A percentile compares a stretch with the other conserved stretches of the same genome.
Evolutionary conservation across 495 filamentous ascomycete genomes (phyloP).

Genomic region (Penicillium paradoxum): DNA sequence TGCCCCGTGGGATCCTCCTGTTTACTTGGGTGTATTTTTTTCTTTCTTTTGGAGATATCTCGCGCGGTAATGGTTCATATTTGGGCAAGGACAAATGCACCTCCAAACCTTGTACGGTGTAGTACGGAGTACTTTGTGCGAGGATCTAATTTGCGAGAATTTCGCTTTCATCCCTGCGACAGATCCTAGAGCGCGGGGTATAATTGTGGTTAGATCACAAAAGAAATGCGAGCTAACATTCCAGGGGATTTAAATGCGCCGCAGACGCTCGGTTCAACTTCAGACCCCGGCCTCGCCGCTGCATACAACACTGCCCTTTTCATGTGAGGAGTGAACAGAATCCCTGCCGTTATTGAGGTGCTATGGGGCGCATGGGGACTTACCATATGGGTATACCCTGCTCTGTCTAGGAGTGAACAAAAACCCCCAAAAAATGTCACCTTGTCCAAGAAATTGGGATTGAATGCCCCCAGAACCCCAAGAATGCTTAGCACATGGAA

Average conservation of each 20-base stretch:
- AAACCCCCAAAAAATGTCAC: not conserved
- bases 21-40: no score
- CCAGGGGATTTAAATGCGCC: constrained; percentile 8
- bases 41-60: no score
- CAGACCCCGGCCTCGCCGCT: constrained; percentile 15
- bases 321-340: constrained; percentile 22
- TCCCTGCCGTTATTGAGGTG: constrained; percentile 14
- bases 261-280: constrained; percentile 22
- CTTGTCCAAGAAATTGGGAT: not conserved
- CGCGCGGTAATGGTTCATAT: no score
- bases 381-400: not conserved
- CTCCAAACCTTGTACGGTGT: not conserved
- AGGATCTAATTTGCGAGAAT: not conserved
- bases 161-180: constrained; percentile 6
- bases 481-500: constrained; percentile 17
- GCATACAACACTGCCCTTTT: constrained; percentile 14
- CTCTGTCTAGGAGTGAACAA: not conserved
- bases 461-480: constrained; percentile 1
- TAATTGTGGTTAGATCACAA: not conserved
- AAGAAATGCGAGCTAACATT: constrained; percentile 9
- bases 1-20: no score
- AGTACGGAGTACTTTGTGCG: not conserved
- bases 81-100: not conserved
- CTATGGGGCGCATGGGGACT: constrained; percentile 8
- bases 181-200: constrained; percentile 16